Base-by-base conservation (phyloP, 805 yeast species). In the Ogataea paraovalis region DNA sequence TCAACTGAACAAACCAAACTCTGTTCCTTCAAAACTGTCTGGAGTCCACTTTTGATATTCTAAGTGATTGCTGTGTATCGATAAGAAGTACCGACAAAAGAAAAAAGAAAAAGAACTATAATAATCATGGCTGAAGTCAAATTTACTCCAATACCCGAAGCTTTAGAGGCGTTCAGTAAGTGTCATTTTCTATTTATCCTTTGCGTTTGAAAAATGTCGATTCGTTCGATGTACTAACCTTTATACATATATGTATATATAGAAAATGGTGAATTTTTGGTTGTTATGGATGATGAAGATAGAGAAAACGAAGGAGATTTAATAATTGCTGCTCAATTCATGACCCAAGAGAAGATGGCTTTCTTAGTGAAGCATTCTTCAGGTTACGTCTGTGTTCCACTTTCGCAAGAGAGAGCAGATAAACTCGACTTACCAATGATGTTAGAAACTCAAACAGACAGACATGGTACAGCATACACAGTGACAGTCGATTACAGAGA, bases 291-390 rank as follows among this genome's bases (percentile, higher is more conserved):
- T 66, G 97, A 94, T 63, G 97, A 89, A 66, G 78, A 78, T 62
- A 82, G 99, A 58, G 99, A 94, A 67, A 94, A 94, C 66, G 99
- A 94, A 70, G 99, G 99, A 45, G 99, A 94, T 64, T 74, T 94
- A 61, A 89, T 94, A 57, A 83, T 87, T 42, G 95, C 98, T n/a
- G 99, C 97, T 34, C 81, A 85, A 55, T 73, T 73, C 45, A 74
- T 83, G 55, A 86, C 96, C 37, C 81, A 86, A 40, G 83, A 83
- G 60, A 81, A 90, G 55, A 89, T 94, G 97, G 99, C 98, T 2
- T 94, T 94, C 60, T 70, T 94, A 52, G 96, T 94, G 41, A 83
- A 92, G 56, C 76, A 86, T 57, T 81, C 91, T 1, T 83, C 90
- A 6, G 99, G 99, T 4, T 92, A 86, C 66, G 89, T 94, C 3